Evolutionary conservation across 805 yeast genomes (phyloP), one percentile per base, ranked within the genome.

Genomic region (Candida easanensis): DNA sequence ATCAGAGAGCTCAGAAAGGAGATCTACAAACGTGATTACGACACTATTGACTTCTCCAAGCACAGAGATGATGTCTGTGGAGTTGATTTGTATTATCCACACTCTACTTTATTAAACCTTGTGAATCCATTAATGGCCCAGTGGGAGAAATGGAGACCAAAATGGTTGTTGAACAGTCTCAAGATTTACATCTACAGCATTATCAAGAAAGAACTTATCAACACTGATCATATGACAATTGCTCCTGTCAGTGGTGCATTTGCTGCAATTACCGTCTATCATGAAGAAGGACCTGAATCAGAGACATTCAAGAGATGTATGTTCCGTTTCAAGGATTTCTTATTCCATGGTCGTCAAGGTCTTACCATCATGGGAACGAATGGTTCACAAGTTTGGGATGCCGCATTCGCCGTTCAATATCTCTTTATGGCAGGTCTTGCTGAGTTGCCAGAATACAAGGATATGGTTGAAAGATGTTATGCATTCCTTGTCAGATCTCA

Each of bases 331-430:
- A 74, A 80, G 30, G 97, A 93, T 54, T 81, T 80, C 28, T 56
- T 88, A 39, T 89, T 86, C 64, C 83, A 84, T 66, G 95, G 97
- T 0, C 85, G 89, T 0, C 85, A 84, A 59, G 99, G 99, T 4
- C 74, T 93, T 80, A 78, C 91, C 2, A 84, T 88, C 44, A 88
- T 85, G 87, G 99, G 99, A 3, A 93, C 99, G 0, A 93, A 93
- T 63, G 99, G 99, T 19, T 88, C 87, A 0, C 99, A 93, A 65
- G 90, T 84, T 1, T 93, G 99, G 99, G 99, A 93, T 63, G 82
- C 83, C 21, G 90, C 97, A 0, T 91, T 93, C 67, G 84, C 87
- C 43, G 71, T 93, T 20, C 99, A 93, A 60, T 87, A 88, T 56
- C 75, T 79, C 49, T 81, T 88, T 46, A 69, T 76, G 56, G 86